Base-by-base conservation (phyloP, 176 grass and related monocot species). In the Hyparrhenia diplandra region DNA sequence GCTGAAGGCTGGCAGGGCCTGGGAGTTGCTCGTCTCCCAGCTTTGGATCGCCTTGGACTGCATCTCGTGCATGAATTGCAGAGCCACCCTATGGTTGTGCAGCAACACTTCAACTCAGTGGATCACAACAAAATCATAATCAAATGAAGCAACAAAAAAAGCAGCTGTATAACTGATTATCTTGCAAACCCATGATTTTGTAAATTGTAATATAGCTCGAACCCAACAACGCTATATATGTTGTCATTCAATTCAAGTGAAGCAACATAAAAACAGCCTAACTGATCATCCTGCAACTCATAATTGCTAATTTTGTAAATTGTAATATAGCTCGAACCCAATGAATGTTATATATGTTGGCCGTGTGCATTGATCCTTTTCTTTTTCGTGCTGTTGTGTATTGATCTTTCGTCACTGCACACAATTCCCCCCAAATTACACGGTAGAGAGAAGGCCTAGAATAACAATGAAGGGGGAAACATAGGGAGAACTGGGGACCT, bases 41-140 rank as follows among this genome's bases (percentile, higher is more conserved):
- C 76, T 93, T 11, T 84, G 64, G 64, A 99, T 51, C 6, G 91
- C 86, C 85, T 95, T 93, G 46, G 75, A 73, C 71, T 89, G 90
- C 96, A 99, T 95, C 63, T 93, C 93, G 3, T 93, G 87, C 77
- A 99, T 74, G 69, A 95, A 99, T 85, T 95, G 90, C 76, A 99
- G 65, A 71, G 87, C 90, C 55, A 95, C 84, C 82, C 90, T 99
- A 85, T 11, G 81, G 30, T 37, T 39, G 46, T 12, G 30, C 13
- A 7, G 16, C 5, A 20, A 39, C 12, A 67, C 2, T 13, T 80
- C 8, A n/a, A 37, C 64, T 77, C 63, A 57, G 31, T 35, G 18
- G 9, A 34, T 55, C 18, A 13, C 18, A 59, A 42, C 5, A 36
- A 12, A 63, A 20, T 0, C 25, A 39, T 12, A 75, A 80, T 69